These are phyloP conservation scores for Saprolegnia parasitica DNA, from an alignment of 352 stramenopile species.

Conservation along the genomic window DNA sequence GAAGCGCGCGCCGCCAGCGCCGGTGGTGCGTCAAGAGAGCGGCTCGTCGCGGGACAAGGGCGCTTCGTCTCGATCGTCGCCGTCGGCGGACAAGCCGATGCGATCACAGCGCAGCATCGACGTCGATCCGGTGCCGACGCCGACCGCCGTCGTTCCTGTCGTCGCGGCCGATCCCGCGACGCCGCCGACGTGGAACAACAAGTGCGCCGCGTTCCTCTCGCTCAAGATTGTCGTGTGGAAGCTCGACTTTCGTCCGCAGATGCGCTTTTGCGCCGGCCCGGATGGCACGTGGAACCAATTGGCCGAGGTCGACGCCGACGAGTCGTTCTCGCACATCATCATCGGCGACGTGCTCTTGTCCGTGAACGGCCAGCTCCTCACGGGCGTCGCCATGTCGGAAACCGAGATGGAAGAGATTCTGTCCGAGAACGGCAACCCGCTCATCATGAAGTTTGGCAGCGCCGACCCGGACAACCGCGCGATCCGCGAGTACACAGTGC, in stretches of 20 bases:
- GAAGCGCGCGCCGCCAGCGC: background rate
- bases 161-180: slow-evolving; percentile 34
- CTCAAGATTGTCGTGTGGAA: slow-evolving; percentile 84
- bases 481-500: slow-evolving; percentile 82
- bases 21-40: background rate
- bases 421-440: slow-evolving; percentile 57
- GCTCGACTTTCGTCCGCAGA: slow-evolving; percentile 72
- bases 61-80: slow-evolving; percentile 4
- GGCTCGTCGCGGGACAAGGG: background rate
- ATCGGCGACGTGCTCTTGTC: slow-evolving; percentile 65
- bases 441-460: slow-evolving; percentile 83
- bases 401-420: slow-evolving; percentile 72
- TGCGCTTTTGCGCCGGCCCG: slow-evolving; percentile 51
- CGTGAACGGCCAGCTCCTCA: slow-evolving; percentile 70
- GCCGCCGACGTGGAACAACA: slow-evolving; percentile 82
- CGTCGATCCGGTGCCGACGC: slow-evolving; percentile 27
- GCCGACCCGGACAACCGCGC: slow-evolving; percentile 49
- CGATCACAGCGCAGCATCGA: slow-evolving; percentile 23
- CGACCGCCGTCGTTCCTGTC: slow-evolving; percentile 32
- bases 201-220: slow-evolving; percentile 61
- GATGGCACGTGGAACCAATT: slow-evolving; percentile 60
- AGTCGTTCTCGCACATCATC: slow-evolving; percentile 73
- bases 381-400: slow-evolving; percentile 47
- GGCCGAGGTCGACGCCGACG: slow-evolving; percentile 65
- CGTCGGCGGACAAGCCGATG: background rate